phyloP scores from a whole-genome alignment of 2,329 filamentous ascomycete species.

The Colletotrichum sp. region DNA sequence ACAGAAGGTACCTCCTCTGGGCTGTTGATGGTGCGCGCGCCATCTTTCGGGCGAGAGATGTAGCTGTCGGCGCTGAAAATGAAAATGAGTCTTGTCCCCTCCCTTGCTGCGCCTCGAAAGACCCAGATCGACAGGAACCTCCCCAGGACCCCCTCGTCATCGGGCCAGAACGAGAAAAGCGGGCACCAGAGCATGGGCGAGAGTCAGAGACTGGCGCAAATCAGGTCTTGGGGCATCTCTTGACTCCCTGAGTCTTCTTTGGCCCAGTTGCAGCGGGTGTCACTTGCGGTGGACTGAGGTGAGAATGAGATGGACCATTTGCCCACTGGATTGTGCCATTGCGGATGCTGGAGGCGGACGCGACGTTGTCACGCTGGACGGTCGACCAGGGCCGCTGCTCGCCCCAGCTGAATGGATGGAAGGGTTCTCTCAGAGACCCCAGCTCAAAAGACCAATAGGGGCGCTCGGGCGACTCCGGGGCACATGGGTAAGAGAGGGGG shows the following conservation, averaged over 20 bases:
- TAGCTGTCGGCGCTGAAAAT: background rate
- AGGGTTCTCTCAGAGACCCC: background rate
- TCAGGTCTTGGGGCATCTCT: background rate
- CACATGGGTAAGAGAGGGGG: background rate
- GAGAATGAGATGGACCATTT: background rate
- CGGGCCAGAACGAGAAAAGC: conserved; percentile 9
- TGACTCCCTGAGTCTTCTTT: background rate
- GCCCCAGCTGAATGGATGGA: background rate
- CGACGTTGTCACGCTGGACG: background rate
- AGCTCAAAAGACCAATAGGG: background rate
- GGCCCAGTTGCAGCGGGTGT: conserved; percentile 6
- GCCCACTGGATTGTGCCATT: background rate
- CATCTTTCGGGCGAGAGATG: background rate
- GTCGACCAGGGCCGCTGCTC: background rate
- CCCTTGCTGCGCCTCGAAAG: conserved; percentile 20
- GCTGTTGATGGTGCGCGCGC: background rate
- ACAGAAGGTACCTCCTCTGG: background rate
- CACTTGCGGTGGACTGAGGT: background rate
- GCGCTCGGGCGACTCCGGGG: conserved; percentile 7
- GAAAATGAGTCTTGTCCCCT: background rate
- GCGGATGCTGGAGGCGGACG: background rate
- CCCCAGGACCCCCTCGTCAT: background rate
- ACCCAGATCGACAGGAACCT: conserved; percentile 17
- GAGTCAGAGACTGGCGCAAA: conserved; percentile 12
- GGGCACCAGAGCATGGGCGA: background rate